Evolutionary conservation across 352 stramenopile species (phyloP), one percentile per base, ranked within the genome.

Genomic region (Aphanomyces cochlioides): DNA sequence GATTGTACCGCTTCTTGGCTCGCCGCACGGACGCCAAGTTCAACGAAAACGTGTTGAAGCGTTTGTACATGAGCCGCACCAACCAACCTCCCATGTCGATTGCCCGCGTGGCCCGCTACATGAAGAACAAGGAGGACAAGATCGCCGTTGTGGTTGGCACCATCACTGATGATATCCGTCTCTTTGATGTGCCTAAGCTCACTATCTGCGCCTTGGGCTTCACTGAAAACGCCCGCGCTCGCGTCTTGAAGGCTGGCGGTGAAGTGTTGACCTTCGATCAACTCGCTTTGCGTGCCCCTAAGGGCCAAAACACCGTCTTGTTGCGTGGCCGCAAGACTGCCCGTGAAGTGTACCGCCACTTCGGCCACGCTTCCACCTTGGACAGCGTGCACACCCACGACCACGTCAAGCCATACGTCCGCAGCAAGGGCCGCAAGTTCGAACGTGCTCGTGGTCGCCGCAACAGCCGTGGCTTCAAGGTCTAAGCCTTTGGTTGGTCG

Each of bases 251-350:
- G 75, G 95, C 97, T 72, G 98, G 98, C 69, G 98, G 98, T 78
- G 96, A 99, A 85, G 99, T 96, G 88, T 80, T 99, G 69, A 99
- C 97, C 75, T 98, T 99, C 74, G 98, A 99, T 84, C 97, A 99
- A 89, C 88, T 99, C 41, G 98, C 98, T 7, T 88, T 99, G 57
- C 90, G 95, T 67, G 85, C 95, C 39, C 98, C 98, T 66, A 99
- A 97, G 77, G 98, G 98, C 81, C 79, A 90, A 67, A 98, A 99
- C 88, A 99, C 97, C 67, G 92, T 99, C 68, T 90, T 99, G 41
- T 93, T 99, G 72, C 96, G 97, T 81, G 98, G 97, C 75, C 95
- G 92, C 73, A 97, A 97, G 81, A 98, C 94, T 74, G 96, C 94
- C 67, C 97, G 98, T 83, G 96, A 98, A 77, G 95, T 98, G 78